Evolutionary conservation across 345 rosid species (phyloP).

Genomic region (Brassica incana): DNA sequence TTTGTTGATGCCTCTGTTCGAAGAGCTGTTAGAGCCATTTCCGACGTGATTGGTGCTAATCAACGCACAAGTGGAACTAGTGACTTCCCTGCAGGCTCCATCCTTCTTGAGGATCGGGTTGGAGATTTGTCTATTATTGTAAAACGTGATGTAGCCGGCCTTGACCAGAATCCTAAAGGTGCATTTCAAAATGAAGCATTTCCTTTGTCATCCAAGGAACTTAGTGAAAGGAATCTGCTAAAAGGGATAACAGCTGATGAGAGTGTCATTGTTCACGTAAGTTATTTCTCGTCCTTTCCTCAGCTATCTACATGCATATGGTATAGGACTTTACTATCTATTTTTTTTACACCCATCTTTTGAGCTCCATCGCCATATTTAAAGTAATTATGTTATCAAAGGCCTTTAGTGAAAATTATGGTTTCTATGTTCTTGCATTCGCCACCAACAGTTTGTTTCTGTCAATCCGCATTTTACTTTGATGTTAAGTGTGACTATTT

Average conservation of each 20-base stretch:
- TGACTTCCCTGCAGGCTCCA: slow-evolving; percentile 38
- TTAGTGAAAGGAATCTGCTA: slow-evolving; percentile 63
- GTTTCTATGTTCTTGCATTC: slow-evolving; percentile 21
- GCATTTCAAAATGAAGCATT: slow-evolving; percentile 45
- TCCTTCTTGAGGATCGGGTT: slow-evolving; percentile 56
- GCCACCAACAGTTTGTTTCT: slow-evolving; percentile 35
- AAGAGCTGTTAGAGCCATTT: slow-evolving; percentile 69
- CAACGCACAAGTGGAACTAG: slow-evolving; percentile 27
- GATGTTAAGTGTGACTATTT: slow-evolving; percentile 4
- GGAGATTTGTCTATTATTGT: slow-evolving; percentile 72
- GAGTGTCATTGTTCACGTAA: slow-evolving; percentile 84
- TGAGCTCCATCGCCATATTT: slow-evolving; percentile 24
- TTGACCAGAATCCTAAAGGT: slow-evolving; percentile 50
- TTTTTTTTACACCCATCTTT: not conserved
- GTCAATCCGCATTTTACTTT: slow-evolving; percentile 1
- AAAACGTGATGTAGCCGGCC: slow-evolving; percentile 55
- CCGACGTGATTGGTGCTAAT: slow-evolving; percentile 42
- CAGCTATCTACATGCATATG: slow-evolving; percentile 5
- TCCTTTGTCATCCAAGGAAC: slow-evolving; percentile 56
- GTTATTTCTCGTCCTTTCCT: slow-evolving; percentile 34
- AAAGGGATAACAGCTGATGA: slow-evolving; percentile 95
- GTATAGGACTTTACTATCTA: not conserved
- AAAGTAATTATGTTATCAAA: slow-evolving; percentile 6
- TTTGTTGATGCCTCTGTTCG: slow-evolving; percentile 75
- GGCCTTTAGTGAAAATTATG: slow-evolving; percentile 1